Base-by-base conservation (phyloP, 306 rosid genomes). In the Astragalus glycyphyllos region DNA sequence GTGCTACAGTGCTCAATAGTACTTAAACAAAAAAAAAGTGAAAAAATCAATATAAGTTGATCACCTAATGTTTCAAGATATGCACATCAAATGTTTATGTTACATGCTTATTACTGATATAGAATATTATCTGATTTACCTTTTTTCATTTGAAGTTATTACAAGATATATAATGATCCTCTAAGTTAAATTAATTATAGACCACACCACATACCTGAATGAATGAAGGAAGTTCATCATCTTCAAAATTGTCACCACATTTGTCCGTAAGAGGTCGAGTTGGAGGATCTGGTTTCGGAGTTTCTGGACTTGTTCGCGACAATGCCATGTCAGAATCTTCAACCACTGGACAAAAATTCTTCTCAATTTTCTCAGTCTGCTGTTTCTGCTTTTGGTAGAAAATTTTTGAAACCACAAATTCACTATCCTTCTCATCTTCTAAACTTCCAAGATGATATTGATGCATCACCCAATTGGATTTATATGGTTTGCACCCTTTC, bases 391-490 rank as follows among this genome's bases (percentile, higher is more conserved):
- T 88, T 60, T 85, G 90, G 59, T 83, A 78, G 55, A 65, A 80
- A 35, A 92, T 54, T 71, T 87, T 92, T 7, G 98, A 89, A 41
- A 92, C 92, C 53, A 92, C 96, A 58, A 74, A 92, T 34, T 86
- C 89, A 0, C 92, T 90, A 48, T 84, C 90, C 82, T 82, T 86
- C 77, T 89, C 96, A 57, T 82, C 90, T 73, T 85, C 87, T 71
- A 80, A 87, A n/a, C 72, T 70, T 65, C 98, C 98, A 64, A 92
- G 74, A 83, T 92, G 98, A 72, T 86, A 92, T 65, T 92, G 98
- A 77, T 92, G 96, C 88, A 89, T 86, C 17, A 74, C 90, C 98
- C 98, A 92, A 11, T 75, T 79, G 29, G 87, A 67, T 68, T 86
- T 92, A 48, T 74, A 77, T 11, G 90, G 64, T 80, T 87, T 92